Evolutionary conservation across 495 filamentous ascomycete species (phyloP), one percentile per base, ranked within the genome.

Genomic region (Cetradonia linearis): DNA sequence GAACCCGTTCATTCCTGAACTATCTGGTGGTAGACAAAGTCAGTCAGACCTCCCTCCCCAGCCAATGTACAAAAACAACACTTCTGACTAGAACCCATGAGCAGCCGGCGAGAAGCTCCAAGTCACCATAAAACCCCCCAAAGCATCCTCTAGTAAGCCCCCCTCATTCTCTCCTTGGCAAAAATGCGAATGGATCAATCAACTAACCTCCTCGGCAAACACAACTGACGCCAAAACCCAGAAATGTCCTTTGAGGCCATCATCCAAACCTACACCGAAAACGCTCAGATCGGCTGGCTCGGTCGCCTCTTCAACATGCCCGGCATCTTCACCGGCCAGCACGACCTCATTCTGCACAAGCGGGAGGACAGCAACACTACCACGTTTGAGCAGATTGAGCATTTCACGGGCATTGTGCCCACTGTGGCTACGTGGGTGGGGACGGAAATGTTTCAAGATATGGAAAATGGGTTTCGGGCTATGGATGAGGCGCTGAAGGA

Each of bases 401-500:
- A 37, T 1, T 60, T 60, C 20, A 30, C 33, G 8, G 58, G 58
- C 5, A 25, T 53, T 6, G 1, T 60, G 16, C 46, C 47, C 14
- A 47, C 34, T 3, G n/a, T 54, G 25, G 31, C 53, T 5, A 3
- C 38, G 3, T 53, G 47, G 58, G 27, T 60, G 9, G 58, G 58
- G n/a, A 42, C 36, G 5, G 31, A 54, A 5, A 53, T 60, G 14
- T 60, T 40, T 27, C 31, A 38, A 23, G 14, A 23, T 4, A 42
- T 33, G 9, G 31, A 38, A 31, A 53, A 9, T 11, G 48, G 48
- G 28, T 60, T 60, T 25, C 14, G 27, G 31, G 23, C 30, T 6
- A 53, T 60, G 58, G 40, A 60, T 18, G 30, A 52, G n/a, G 58
- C 33, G n/a, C 33, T 60, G 5, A 60, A 52, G 34, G n/a, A 23